Percentiles rank a stretch among this genome's conserved stretches.
Evolutionary conservation across 1,139 yeast species (phyloP).

Genomic region (Debaryomyces robertsiae): DNA sequence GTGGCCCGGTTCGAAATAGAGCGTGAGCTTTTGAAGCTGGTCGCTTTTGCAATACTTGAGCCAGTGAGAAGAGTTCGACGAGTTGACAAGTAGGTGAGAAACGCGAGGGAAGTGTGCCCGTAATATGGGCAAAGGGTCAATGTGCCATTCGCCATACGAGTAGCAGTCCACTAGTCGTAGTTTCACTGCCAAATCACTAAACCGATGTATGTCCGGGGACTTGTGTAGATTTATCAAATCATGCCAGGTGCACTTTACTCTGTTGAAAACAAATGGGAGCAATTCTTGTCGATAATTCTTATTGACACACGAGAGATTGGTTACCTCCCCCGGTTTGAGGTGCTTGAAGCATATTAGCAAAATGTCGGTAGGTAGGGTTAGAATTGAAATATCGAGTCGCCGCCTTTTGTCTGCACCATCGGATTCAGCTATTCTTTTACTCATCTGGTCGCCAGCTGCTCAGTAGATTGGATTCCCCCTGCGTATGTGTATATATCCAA

Average conservation of each 20-base stretch:
- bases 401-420: slow-evolving; percentile 5
- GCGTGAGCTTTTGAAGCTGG: slow-evolving; percentile 23
- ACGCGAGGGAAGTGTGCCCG: slow-evolving; percentile 26
- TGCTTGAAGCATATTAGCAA: slow-evolving; percentile 24
- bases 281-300: slow-evolving; percentile 24
- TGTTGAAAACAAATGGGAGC: slow-evolving; percentile 24
- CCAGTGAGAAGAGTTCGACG: slow-evolving; percentile 46
- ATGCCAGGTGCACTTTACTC: slow-evolving; percentile 35
- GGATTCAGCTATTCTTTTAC: not conserved
- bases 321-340: slow-evolving; percentile 25
- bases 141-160: slow-evolving; percentile 47
- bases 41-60: slow-evolving; percentile 35
- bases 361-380: slow-evolving; percentile 33
- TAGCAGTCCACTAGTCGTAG: slow-evolving; percentile 37
- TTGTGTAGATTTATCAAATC: slow-evolving; percentile 20
- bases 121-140: slow-evolving; percentile 30
- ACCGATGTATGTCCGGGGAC: slow-evolving; percentile 11
- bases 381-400: slow-evolving; percentile 12
- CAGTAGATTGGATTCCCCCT: slow-evolving; percentile 4
- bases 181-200: slow-evolving; percentile 15
- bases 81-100: slow-evolving; percentile 28
- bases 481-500: slow-evolving; percentile 10
- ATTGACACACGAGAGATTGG: slow-evolving; percentile 26
- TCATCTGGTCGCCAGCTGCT: slow-evolving; percentile 1
- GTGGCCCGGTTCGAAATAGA: slow-evolving; percentile 30